phyloP scores from a whole-genome alignment of 2,329 filamentous ascomycete species.

The Triangularia verruculosa region DNA sequence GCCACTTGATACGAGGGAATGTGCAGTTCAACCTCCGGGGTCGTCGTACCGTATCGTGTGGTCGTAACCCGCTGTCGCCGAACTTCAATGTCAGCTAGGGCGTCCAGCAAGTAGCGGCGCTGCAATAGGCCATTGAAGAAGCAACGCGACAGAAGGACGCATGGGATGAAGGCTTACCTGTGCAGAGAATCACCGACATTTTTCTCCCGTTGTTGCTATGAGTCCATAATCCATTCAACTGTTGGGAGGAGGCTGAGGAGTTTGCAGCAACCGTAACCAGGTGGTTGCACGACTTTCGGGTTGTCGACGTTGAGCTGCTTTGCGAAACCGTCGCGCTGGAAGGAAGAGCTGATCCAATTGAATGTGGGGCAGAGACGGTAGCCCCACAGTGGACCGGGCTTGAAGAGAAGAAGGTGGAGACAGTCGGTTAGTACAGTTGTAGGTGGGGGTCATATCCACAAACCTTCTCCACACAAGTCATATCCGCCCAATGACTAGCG shows the following conservation, averaged over 20 bases:
- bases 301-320: not conserved
- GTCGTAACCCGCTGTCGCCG: constrained; percentile 54
- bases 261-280: not conserved
- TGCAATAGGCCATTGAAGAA: not conserved
- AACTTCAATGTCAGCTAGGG: not conserved
- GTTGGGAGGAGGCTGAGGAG: not conserved
- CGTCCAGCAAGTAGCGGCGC: not conserved
- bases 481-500: not conserved
- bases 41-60: constrained; percentile 57
- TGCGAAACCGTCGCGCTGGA: not conserved
- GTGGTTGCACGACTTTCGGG: not conserved
- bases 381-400: not conserved
- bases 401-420: not conserved
- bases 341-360: constrained; percentile 1
- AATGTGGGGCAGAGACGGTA: constrained; percentile 2
- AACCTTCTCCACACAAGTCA: not conserved
- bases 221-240: constrained; percentile 17
- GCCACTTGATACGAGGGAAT: not conserved
- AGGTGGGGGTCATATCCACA: not conserved
- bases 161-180: constrained; percentile 41
- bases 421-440: not conserved
- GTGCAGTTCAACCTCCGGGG: not conserved
- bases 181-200: constrained; percentile 63
- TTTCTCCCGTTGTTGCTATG: constrained; percentile 16
- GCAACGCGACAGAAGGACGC: not conserved